Base-by-base conservation (phyloP, 805 yeast genomes). In the Pichia rugopelliculosa region DNA sequence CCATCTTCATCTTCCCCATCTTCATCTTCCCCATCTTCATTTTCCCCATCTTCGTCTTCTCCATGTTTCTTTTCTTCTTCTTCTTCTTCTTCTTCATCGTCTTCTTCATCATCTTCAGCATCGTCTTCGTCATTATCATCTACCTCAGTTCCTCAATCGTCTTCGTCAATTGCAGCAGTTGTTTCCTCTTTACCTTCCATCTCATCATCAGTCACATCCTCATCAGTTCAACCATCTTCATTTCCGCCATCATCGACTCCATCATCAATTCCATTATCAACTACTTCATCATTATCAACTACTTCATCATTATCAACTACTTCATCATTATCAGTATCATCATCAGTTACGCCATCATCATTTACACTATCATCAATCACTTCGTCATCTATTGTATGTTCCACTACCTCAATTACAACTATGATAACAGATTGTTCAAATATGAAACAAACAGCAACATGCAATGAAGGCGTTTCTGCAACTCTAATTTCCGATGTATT, bases 391-490 rank as follows among this genome's bases (percentile, higher is more conserved):
- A 34, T 43, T 17, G 17, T 43, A 37, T 41, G 44, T 18, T 15
- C 34, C 13, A 23, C 41, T 2, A 20, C 41, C 12, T 26, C 44
- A 4, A 12, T 11, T n/a, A 11, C 34, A 4, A 21, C 44, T 30
- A 15, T 22, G 36, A 21, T 39, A 34, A 37, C 48, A 9, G 42
- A 40, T 10, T 48, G 45, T 41, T 26, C 26, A 7, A 18, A 22
- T 23, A 12, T 44, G 4, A 22, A 25, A 15, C 36, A 33, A 21
- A n/a, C 17, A 6, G 51, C 48, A 23, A 34, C 23, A n/a, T 51
- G 53, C 26, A 8, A 43, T 34, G 39, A 49, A 42, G 47, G 50
- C 24, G 25, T 42, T 3, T 21, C 47, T 5, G 44, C 50, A n/a
- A 39, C 53, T n/a, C 21, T 47, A 17, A 18, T 51, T 18, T 13